A percentile compares a stretch with the other conserved stretches of the same genome.
Evolutionary conservation across 2,329 filamentous ascomycete species (phyloP).

Genomic region (Rasamsonia emersonii): DNA sequence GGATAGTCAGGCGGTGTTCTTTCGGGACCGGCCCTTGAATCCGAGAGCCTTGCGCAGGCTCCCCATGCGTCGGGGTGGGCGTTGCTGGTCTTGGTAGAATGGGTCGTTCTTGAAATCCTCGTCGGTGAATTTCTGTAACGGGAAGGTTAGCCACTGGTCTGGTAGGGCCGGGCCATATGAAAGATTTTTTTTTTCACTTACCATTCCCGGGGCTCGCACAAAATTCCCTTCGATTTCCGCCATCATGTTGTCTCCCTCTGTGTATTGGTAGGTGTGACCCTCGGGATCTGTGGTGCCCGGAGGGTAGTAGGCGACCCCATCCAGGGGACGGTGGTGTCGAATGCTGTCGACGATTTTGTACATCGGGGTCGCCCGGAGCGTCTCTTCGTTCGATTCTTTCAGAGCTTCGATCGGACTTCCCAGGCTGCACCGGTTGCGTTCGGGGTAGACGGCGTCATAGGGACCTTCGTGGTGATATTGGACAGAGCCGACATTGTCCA

Average conservation of each 20-base stretch:
- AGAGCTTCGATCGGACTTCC: conserved; percentile 70
- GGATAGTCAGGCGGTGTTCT: conserved; percentile 5
- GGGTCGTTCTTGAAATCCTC: conserved; percentile 33
- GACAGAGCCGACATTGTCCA: conserved; percentile 59
- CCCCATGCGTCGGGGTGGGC: conserved; percentile 6
- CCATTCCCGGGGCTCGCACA: conserved; percentile 63
- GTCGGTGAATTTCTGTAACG: conserved; percentile 29
- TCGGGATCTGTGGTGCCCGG: conserved; percentile 60
- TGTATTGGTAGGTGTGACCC: conserved; percentile 66
- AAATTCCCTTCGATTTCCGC: conserved; percentile 58
- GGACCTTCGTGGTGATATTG: conserved; percentile 85
- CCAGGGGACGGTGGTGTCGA: conserved; percentile 64
- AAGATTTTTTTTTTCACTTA: conserved; percentile 38
- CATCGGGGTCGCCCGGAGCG: conserved; percentile 68
- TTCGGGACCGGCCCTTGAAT: conserved; percentile 7
- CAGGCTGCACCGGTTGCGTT: conserved; percentile 58
- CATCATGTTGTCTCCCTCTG: conserved; percentile 83
- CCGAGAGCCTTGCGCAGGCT: conserved; percentile 9
- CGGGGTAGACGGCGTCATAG: conserved; percentile 71
- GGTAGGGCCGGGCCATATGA: background rate
- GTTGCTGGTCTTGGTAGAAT: conserved; percentile 20
- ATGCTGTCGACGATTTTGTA: conserved; percentile 72
- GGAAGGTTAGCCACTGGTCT: conserved; percentile 10
- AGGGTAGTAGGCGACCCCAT: conserved; percentile 70
- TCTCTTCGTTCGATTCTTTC: conserved; percentile 61